Evolutionary conservation across 257 asterid species (phyloP), one percentile per base, ranked within the genome.

Genomic region (Penstemon eatonii): DNA sequence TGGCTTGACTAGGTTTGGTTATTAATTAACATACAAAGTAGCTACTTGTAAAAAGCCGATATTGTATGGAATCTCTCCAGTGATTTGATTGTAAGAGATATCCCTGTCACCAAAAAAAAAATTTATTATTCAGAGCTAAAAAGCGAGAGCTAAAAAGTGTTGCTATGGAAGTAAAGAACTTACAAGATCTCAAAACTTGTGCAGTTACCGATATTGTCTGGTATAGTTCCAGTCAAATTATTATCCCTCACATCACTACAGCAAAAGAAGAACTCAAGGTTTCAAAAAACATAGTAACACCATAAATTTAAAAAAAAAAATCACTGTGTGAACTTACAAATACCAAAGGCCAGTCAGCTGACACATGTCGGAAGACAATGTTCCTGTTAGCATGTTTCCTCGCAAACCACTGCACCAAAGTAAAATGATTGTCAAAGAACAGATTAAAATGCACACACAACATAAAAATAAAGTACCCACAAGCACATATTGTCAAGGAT

Each of bases 11-110:
- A 25, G 25, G 54, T 71, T 50, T 36, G 33, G 42, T 55, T 1
- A 15, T 19, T 36, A 76, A 54, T 11, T 44, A 36, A 84, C 99
- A 80, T 81, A 94, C 99, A 94, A 74, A 33, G 99, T 94, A 7
- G 99, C 99, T 39, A 94, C 99, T 85, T 94, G 99, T n/a, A 94
- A 62, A 74, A 94, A 94, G 1, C 99, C 99, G 8, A 94, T 85
- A 68, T 94, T 94, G 85, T 84, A 94, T 13, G 99, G 99, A 61
- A 94, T 94, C 84, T 87, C 96, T 39, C 99, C 99, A 7, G 88
- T 83, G 44, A 94, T 86, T 79, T 86, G 96, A 76, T 94, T 94
- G 77, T 89, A 94, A 0, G 99, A 91, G 57, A 94, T 84, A 78
- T 94, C 99, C 79, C 99, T 94, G 87, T 39, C 54, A 70, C 52